Conservation (phyloP, 1,284 basidiomycete genomes). For the Neonothopanus nambi region DNA sequence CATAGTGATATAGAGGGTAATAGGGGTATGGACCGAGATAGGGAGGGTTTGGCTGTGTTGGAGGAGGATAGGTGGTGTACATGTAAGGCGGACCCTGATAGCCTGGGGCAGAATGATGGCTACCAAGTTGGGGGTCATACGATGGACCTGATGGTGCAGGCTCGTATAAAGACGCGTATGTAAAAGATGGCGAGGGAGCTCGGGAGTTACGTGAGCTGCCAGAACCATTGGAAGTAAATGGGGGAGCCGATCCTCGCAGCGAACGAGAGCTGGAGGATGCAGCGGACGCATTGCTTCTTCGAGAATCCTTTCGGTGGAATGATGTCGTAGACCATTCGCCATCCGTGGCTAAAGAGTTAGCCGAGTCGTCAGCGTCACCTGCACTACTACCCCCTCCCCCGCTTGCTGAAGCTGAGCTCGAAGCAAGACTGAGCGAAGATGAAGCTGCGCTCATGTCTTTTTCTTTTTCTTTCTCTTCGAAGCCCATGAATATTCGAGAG, state of each 20-base stretch:
- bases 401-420: slow-evolving; percentile 46
- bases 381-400: slow-evolving; percentile 41
- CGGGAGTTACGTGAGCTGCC: slow-evolving; percentile 66
- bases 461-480: slow-evolving; percentile 76
- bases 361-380: slow-evolving; percentile 65
- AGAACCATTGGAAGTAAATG: slow-evolving; percentile 53
- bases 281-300: slow-evolving; percentile 44
- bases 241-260: slow-evolving; percentile 48
- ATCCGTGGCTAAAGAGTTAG: slow-evolving; percentile 71
- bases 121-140: slow-evolving; percentile 47
- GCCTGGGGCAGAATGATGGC: slow-evolving; percentile 34
- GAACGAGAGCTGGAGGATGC: slow-evolving; percentile 59
- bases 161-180: slow-evolving; percentile 70
- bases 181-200: slow-evolving; percentile 72
- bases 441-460: slow-evolving; percentile 75
- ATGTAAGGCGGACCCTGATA: slow-evolving; percentile 37
- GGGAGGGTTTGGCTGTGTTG: slow-evolving; percentile 32
- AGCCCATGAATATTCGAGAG: slow-evolving; percentile 78
- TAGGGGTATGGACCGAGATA: slow-evolving; percentile 31
- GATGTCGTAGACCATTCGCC: slow-evolving; percentile 75
- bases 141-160: slow-evolving; percentile 43
- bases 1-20: slow-evolving; percentile 31
- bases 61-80: slow-evolving; percentile 39
- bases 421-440: slow-evolving; percentile 67
- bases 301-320: slow-evolving; percentile 47